These are phyloP conservation scores for Eleusine indica DNA, from an alignment of 176 grass and related monocot species.

Conservation along the genomic window DNA sequence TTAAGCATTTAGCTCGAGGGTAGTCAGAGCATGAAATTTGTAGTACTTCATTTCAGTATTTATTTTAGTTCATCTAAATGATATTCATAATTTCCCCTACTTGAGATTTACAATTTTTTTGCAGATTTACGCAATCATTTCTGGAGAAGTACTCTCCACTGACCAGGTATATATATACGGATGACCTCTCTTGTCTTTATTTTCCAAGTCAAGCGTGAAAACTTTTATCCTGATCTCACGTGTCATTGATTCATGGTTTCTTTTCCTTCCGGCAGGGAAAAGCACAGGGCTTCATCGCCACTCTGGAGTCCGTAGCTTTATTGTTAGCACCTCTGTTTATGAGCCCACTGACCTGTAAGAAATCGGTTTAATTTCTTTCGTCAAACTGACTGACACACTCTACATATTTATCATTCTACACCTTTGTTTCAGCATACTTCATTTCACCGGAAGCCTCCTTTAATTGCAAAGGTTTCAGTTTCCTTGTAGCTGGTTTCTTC, in stretches of 20 bases:
- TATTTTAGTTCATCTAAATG: background rate
- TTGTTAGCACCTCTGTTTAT: slow-evolving; percentile 80
- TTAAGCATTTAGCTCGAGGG: background rate
- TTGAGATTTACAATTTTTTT: background rate
- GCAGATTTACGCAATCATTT: slow-evolving; percentile 79
- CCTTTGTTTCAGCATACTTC: slow-evolving; percentile 64
- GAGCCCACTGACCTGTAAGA: slow-evolving; percentile 86
- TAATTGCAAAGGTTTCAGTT: slow-evolving; percentile 79
- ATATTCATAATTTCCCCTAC: background rate
- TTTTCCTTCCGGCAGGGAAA: slow-evolving; percentile 57
- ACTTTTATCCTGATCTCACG: background rate
- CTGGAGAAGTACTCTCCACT: slow-evolving; percentile 54
- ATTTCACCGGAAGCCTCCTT: slow-evolving; percentile 73
- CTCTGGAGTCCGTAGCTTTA: slow-evolving; percentile 56
- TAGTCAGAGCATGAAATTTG: background rate
- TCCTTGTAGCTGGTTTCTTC: slow-evolving; percentile 66
- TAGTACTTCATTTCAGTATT: background rate
- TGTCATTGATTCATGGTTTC: background rate
- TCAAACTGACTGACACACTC: background rate
- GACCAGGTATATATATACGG: slow-evolving; percentile 59
- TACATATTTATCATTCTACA: background rate
- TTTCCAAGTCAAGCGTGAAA: background rate
- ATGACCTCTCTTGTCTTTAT: background rate
- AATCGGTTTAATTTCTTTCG: background rate
- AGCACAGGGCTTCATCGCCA: slow-evolving; percentile 69